Evolutionary conservation across 208 protist species (phyloP), one percentile per base, ranked within the genome.

Genomic region (Leishmania mexicana): DNA sequence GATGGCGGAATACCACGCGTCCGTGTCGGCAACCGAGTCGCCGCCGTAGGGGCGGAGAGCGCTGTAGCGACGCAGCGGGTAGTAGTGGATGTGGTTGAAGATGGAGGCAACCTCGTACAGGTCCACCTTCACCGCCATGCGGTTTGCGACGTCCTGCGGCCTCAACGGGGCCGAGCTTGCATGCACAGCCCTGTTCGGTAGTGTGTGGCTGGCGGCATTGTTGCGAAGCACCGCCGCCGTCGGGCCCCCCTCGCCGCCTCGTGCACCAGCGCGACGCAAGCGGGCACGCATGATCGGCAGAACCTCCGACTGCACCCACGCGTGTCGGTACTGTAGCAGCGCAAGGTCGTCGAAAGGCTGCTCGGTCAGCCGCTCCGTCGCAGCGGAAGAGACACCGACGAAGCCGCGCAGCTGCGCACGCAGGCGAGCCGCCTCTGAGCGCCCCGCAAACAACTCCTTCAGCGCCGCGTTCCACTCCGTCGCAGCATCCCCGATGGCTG

Each of bases 1-100:
- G 47, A 95, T 85, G n/a, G 92, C 87, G 17, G 84, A 58, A 53
- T 89, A 86, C 90, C 90, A 96, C 51, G 87, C 83, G 45, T 87
- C 68, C 15, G 83, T 86, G 40, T 67, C 71, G 31, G 76, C 82
- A 53, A 81, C 68, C 35, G 84, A 81, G 60, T 87, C 86, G n/a
- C 64, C 21, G 60, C 85, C 62, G 85, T 86, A 93, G 24, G 83
- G 83, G 19, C 65, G 72, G n/a, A 86, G 13, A 24, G 72, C 72
- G 31, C 84, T 74, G 75, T 81, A 93, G 62, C 93, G 91, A 6
- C 89, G 87, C 72, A 91, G 51, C 21, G 89, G 90, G 78, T 95
- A 93, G 86, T 90, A 92, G 79, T 85, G 82, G 67, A 79, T 57
- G 47, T 89, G 84, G 78, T 93, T 93, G 62, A 89, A 80, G 3